These are phyloP conservation scores for Sporothrix phasma DNA, from an alignment of 2,329 filamentous ascomycete genomes.

Conservation along the genomic window DNA sequence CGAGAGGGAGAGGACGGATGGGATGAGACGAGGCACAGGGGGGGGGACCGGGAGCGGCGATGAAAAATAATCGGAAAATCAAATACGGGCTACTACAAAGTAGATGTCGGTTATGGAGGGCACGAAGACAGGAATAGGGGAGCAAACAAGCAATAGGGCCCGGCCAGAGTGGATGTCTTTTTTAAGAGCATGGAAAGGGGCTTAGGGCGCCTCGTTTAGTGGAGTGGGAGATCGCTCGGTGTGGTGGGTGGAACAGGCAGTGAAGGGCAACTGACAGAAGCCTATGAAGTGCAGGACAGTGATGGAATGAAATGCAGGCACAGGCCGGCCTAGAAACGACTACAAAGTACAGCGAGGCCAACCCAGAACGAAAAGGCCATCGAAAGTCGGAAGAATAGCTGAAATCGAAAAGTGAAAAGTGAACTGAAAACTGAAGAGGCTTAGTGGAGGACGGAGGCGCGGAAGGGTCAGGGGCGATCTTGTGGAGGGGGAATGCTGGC, in stretches of 20 bases:
- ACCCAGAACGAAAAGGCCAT: background rate
- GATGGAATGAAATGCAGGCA: no score
- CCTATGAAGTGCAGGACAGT: no score
- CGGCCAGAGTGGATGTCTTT: background rate
- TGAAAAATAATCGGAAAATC: background rate
- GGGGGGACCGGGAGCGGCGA: background rate
- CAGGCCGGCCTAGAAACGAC: background rate
- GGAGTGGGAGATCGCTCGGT: conserved; percentile 5
- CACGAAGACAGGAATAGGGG: conserved; percentile 7
- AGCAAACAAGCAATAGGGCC: conserved; percentile 9
- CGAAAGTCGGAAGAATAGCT: background rate
- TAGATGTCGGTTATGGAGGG: background rate
- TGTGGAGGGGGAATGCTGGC: background rate
- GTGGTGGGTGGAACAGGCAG: background rate
- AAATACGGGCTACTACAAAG: conserved; percentile 1
- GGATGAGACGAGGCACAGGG: conserved; percentile 3
- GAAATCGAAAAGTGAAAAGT: no score
- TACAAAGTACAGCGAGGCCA: background rate
- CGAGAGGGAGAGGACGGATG: background rate
- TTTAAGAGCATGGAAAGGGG: conserved; percentile 7
- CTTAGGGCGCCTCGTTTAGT: conserved; percentile 10
- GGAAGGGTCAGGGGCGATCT: background rate
- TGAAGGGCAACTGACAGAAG: background rate
- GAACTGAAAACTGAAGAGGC: no score
- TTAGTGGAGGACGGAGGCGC: background rate